Evolutionary conservation across 2,329 filamentous ascomycete species (phyloP).

Genomic region (Stachybotrys echinatus): DNA sequence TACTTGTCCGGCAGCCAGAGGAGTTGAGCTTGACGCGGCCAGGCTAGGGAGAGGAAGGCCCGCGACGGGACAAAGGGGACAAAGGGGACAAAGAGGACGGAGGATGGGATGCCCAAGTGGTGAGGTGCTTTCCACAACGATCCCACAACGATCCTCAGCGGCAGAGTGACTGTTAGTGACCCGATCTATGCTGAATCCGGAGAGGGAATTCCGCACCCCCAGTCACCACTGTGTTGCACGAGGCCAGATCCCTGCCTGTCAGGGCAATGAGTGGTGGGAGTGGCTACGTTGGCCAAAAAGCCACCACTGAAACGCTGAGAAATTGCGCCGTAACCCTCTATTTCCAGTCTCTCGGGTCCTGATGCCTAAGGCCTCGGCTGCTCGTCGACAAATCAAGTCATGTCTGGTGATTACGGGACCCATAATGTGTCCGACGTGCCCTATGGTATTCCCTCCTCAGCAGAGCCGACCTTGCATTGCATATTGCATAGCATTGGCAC

Average conservation of each 20-base stretch:
- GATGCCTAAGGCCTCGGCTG: constrained; percentile 4
- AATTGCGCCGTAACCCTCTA: neutral
- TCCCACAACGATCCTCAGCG: no score
- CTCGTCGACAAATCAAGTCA: constrained; percentile 6
- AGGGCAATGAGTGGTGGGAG: neutral
- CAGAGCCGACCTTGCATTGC: neutral
- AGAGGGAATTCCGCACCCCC: neutral
- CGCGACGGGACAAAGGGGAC: no score
- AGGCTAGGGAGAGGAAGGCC: no score
- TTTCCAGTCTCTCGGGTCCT: constrained; percentile 1
- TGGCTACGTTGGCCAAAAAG: neutral
- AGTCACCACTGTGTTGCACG: neutral
- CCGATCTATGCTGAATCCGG: neutral
- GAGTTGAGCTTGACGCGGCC: no score
- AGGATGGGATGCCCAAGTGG: no score
- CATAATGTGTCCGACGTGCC: constrained; percentile 1
- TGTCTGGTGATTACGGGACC: constrained; percentile 4
- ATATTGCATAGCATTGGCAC: neutral
- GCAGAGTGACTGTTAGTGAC: neutral
- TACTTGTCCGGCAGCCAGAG: no score
- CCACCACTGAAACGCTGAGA: neutral
- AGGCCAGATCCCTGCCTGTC: neutral
- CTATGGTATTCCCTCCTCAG: neutral
- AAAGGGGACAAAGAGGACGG: no score
- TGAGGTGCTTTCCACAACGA: no score